Base-by-base conservation (phyloP, 202 grass and related monocot genomes). In the Setaria italica region DNA sequence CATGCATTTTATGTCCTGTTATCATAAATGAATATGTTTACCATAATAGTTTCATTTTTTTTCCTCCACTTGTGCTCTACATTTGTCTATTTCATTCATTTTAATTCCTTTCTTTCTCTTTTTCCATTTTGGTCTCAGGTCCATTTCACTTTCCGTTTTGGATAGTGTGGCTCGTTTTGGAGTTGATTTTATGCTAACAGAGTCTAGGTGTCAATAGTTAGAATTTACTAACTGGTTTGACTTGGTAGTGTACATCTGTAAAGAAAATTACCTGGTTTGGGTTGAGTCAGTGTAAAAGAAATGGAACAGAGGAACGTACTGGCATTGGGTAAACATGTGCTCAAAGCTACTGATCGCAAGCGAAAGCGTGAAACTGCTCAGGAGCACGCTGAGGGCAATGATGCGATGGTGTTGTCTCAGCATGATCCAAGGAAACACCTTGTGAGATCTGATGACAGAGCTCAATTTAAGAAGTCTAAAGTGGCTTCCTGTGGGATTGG, bases 271-370 rank as follows among this genome's bases (percentile, higher is more conserved):
- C 58, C 77, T 78, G 30, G 83, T 88, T 70, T 42, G 62, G 48
- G 59, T 73, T 55, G 45, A 66, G 83, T 83, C 67, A 64, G 54
- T 90, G n/a, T 85, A 87, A 72, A 82, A 79, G 53, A 92, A 86
- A 90, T 95, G 93, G 93, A 90, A 80, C 83, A 8, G 77, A 92
- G 34, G 85, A 88, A 88, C 68, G 65, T 30, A 82, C 88, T 79
- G 71, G 65, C 64, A 69, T 85, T 70, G 88, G 85, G 74, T 95
- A 84, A 88, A 33, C 76, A 77, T 82, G 66, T 67, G 43, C 75
- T 67, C 37, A 76, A 80, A 57, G 58, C 35, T 58, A 64, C 25
- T 77, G 15, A 58, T 84, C 79, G 74, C 48, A 95, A 95, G 70
- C 73, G 90, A 74, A 95, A 92, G 62, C 84, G 62, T 37, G 72